phyloP scores from a whole-genome alignment of 2,329 filamentous ascomycete species.

The Fusarium decemcellulare region DNA sequence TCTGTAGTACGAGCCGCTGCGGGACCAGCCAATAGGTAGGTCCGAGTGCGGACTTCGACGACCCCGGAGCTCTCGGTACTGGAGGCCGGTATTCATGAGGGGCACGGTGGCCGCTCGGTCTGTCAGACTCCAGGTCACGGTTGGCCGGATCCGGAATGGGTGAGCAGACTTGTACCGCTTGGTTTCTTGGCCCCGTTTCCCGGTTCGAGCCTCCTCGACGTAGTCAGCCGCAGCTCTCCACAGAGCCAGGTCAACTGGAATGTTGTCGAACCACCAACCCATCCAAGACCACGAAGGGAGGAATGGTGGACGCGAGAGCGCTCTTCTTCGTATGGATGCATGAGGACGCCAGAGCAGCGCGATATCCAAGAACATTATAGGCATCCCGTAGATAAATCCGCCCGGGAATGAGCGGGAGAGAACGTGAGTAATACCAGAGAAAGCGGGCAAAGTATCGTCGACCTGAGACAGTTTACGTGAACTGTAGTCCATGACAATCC shows the following conservation, averaged over 20 bases:
- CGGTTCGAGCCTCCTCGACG: slow-evolving; percentile 54
- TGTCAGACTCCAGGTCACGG: slow-evolving; percentile 57
- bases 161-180: slow-evolving; percentile 56
- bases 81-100: slow-evolving; percentile 55
- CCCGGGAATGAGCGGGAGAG: slow-evolving; percentile 58
- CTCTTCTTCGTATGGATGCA: slow-evolving; percentile 58
- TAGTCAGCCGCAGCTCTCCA: slow-evolving; percentile 62
- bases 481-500: slow-evolving; percentile 61
- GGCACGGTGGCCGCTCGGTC: slow-evolving; percentile 54
- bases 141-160: slow-evolving; percentile 56
- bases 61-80: slow-evolving; percentile 56
- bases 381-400: slow-evolving; percentile 62
- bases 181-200: slow-evolving; percentile 49
- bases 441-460: slow-evolving; percentile 60
- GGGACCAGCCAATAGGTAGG: slow-evolving; percentile 58
- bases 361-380: slow-evolving; percentile 61
- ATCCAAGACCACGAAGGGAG: slow-evolving; percentile 64
- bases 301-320: slow-evolving; percentile 54
- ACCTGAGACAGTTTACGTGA: slow-evolving; percentile 55
- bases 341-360: slow-evolving; percentile 62
- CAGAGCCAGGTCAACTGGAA: slow-evolving; percentile 58
- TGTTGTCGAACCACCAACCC: slow-evolving; percentile 63
- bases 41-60: slow-evolving; percentile 48
- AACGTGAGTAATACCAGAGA: slow-evolving; percentile 59
- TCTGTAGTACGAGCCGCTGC: slow-evolving; percentile 53